Percentiles rank a stretch among this genome's conserved stretches.
These are phyloP conservation scores for Tetracladium maxilliforme DNA, from an alignment of 2,329 filamentous ascomycete species.

Conservation along the genomic window DNA sequence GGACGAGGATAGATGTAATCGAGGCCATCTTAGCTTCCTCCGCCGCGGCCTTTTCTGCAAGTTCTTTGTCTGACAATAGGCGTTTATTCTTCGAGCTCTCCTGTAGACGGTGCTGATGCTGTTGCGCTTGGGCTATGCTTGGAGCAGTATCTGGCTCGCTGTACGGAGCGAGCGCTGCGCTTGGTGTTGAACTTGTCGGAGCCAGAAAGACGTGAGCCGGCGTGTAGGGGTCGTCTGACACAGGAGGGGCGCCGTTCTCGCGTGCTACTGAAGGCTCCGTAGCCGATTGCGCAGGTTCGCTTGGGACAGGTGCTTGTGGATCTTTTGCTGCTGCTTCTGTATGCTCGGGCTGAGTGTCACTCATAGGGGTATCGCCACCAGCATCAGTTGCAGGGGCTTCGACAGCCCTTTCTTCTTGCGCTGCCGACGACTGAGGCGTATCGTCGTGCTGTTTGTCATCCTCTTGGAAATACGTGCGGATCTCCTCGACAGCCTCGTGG, in stretches of 20 bases:
- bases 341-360: no score
- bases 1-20: constrained; percentile 56
- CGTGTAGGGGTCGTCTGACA: constrained; percentile 13
- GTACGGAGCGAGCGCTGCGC: constrained; percentile 52
- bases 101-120: constrained; percentile 55
- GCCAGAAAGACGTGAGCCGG: constrained; percentile 73
- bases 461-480: constrained; percentile 51
- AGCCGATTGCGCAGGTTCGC: constrained; percentile 4
- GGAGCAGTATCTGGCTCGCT: constrained; percentile 66
- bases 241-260: constrained; percentile 2
- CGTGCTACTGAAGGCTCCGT: constrained; percentile 7
- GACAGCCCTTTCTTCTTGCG: no score
- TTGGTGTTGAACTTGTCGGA: constrained; percentile 58
- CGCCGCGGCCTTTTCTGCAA: constrained; percentile 53
- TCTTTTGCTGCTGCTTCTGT: constrained; percentile 2
- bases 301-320: not conserved
- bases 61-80: constrained; percentile 69
- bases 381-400: no score
- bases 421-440: no score
- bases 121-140: constrained; percentile 60
- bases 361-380: no score
- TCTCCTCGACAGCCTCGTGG: constrained; percentile 73
- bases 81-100: constrained; percentile 55
- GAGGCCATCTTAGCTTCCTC: constrained; percentile 50
- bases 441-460: constrained; percentile 2